Base-by-base conservation (phyloP, 768 basidiomycete species). In the Collybia nuda region DNA sequence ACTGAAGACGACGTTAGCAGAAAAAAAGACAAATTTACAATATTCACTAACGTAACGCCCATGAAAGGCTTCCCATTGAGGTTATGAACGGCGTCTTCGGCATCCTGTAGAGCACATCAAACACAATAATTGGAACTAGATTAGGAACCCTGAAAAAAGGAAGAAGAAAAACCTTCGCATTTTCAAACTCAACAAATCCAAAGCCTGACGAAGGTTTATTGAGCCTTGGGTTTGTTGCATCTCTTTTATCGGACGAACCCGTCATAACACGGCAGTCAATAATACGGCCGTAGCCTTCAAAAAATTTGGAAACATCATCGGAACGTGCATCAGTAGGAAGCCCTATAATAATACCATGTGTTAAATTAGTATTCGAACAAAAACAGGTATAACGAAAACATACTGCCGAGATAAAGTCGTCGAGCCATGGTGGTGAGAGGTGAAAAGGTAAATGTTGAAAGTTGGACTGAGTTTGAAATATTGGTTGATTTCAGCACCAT, bases 131-230 rank as follows among this genome's bases (percentile, higher is more conserved):
- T 40, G 22, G 42, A 44, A 22, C 6, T 52, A 3, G 6, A 45
- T 39, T 8, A 43, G 8, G 22, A 29, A n/a, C n/a, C n/a, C n/a
- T n/a, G n/a, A n/a, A n/a, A n/a, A n/a, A n/a, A 41, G 17, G 48
- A 24, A 44, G 41, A 45, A 5, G 4, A 53, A 68, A 47, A 64
- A 83, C 93, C 73, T 88, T 85, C 17, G 87, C 67, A 60, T 76
- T 89, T 67, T 96, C 96, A 62, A 97, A 98, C 69, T 98, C 96
- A 58, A 98, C 85, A 66, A 99, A 99, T 49, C 94, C 97, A 62
- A 97, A 99, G 9, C 92, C 92, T 92, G 53, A 37, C 28, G 51
- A 51, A 45, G 54, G 51, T 49, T 50, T 43, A 56, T 56, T 69
- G 51, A 65, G 56, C 37, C 42, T 26, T 41, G 49, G 32, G 44